phyloP scores from a whole-genome alignment of 2,329 filamentous ascomycete species.

The Clonostachys chloroleuca region DNA sequence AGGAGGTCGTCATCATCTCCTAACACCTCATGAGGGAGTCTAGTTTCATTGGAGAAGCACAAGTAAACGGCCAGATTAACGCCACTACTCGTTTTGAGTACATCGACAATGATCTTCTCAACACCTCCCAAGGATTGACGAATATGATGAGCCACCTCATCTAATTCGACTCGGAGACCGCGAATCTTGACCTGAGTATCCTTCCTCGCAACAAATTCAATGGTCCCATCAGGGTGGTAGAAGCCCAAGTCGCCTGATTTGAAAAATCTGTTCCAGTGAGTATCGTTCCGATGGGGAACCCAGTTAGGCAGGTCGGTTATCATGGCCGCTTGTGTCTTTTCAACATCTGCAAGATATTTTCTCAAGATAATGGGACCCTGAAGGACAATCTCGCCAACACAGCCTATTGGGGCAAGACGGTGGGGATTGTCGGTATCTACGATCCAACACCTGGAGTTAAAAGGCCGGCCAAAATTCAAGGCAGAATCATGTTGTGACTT shows the following conservation, averaged over 20 bases:
- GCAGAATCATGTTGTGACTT: background rate
- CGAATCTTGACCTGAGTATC: conserved; percentile 2
- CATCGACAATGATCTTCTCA: background rate
- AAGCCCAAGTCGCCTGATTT: background rate
- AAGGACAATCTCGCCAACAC: conserved; percentile 7
- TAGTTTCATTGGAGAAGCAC: background rate
- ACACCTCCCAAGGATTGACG: background rate
- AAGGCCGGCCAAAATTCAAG: conserved; percentile 2
- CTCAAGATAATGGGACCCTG: conserved; percentile 30
- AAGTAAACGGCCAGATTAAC: background rate
- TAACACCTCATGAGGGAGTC: background rate
- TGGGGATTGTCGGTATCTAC: conserved; percentile 3
- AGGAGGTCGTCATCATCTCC: conserved; percentile 4
- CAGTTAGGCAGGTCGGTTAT: background rate
- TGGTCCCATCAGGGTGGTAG: conserved; percentile 1
- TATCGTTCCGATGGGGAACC: background rate
- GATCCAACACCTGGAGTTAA: conserved; percentile 6
- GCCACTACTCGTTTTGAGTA: background rate
- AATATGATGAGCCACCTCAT: background rate
- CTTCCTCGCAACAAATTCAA: conserved; percentile 1
- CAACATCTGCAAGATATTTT: conserved; percentile 37
- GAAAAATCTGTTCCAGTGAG: background rate
- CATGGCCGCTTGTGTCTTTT: conserved; percentile 14
- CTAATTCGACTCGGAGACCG: conserved; percentile 1
- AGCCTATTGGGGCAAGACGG: conserved; percentile 4